These are phyloP conservation scores for Trifolium pratense DNA, from an alignment of 306 rosid species.

Conservation along the genomic window DNA sequence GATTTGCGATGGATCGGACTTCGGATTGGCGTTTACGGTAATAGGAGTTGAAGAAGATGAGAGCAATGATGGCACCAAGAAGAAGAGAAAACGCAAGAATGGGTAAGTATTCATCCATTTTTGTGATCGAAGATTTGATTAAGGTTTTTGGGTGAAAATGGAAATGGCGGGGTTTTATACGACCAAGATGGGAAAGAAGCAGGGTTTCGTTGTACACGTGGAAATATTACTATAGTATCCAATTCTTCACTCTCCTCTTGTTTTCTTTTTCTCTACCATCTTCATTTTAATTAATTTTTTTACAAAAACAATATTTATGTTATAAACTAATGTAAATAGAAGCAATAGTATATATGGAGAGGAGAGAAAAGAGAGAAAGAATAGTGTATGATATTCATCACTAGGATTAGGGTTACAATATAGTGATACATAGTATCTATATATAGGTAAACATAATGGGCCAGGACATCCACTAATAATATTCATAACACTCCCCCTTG, in stretches of 20 bases:
- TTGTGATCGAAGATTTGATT: neutral
- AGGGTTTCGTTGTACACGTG: slow-evolving; percentile 9
- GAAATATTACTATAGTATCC: neutral
- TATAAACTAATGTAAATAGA: too few relatives aligned
- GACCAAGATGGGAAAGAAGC: neutral
- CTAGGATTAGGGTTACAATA: too few relatives aligned
- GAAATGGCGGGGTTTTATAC: slow-evolving; percentile 33
- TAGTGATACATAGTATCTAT: too few relatives aligned
- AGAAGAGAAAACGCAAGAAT: slow-evolving; percentile 61
- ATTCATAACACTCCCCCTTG: too few relatives aligned
- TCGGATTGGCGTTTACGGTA: slow-evolving; percentile 74
- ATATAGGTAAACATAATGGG: too few relatives aligned
- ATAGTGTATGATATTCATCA: too few relatives aligned
- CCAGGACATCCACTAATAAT: too few relatives aligned
- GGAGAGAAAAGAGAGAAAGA: too few relatives aligned
- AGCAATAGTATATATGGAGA: too few relatives aligned
- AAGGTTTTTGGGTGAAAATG: slow-evolving; percentile 2
- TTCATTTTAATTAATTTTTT: too few relatives aligned
- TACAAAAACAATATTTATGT: too few relatives aligned
- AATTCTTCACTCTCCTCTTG: neutral
- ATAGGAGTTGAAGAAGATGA: slow-evolving; percentile 69
- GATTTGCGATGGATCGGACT: slow-evolving; percentile 68
- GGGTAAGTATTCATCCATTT: slow-evolving; percentile 72
- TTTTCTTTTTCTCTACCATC: too few relatives aligned
- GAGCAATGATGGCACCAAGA: slow-evolving; percentile 71